Base-by-base conservation (phyloP, 169 alveolate genomes). In the Cryptosporidium meleagridis region DNA sequence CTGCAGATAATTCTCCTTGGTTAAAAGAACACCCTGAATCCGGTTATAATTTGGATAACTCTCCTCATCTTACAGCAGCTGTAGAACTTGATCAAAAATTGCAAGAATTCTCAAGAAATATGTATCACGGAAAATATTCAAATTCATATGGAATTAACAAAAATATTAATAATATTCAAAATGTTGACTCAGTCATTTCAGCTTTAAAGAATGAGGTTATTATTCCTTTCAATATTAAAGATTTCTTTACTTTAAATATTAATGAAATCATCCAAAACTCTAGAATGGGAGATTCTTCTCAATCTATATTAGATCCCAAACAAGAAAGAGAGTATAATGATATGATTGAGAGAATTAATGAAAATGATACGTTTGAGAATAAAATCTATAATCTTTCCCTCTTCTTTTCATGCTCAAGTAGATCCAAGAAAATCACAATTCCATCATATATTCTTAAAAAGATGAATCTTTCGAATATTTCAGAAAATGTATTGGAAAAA, bases 1-100 rank as follows among this genome's bases (percentile, higher is more conserved):
- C 98, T 12, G 98, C 98, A 0, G 93, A 85, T 87, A 95, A 96
- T 84, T 91, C 96, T 26, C 95, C 94, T 2, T 97, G 98, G 97
- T 86, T 96, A 2, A 73, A 62, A 35, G 95, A 94, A 7, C 96
- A 95, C 44, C 98, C 98, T 10, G 98, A 95, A 85, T 93, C 96
- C 45, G 97, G 96, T 12, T 96, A 92, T 71, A 91, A 93, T 85
- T 92, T 93, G 33, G 93, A 84, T 41, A 96, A 94, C 68, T 84
- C 96, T 31, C 98, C 98, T n/a, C 95, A 95, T 85, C 87, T 96
- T 65, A 85, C 91, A 12, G 94, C 95, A 9, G 98, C 98, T 41
- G 92, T 92, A 37, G 95, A 91, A 48, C 85, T 97, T 29, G 99
- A 97, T 87, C 62, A 85, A 53, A 94, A 86, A 8, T 68, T 96